Base-by-base conservation (phyloP, 2,329 filamentous ascomycete genomes). In the Phialophora expanda region DNA sequence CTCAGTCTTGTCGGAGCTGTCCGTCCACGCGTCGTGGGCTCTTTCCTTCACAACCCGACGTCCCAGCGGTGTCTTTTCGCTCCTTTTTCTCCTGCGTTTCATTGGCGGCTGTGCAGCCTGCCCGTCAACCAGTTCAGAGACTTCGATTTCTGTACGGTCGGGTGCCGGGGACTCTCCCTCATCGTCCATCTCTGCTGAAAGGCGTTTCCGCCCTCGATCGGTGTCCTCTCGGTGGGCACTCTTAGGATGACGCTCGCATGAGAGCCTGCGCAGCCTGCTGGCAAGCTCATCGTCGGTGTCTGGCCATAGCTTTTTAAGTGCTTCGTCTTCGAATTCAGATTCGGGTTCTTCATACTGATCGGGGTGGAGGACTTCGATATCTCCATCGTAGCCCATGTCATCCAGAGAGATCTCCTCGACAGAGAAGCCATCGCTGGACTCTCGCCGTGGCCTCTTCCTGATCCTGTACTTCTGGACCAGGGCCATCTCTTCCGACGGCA, bases 231-330 rank as follows among this genome's bases (percentile, higher is more conserved):
- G 56, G 4, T 44, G 44, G 8, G n/a, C 26, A 12, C 17, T 24
- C 12, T 28, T 7, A 17, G 30, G n/a, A 2, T 59, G 59, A 20
- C 62, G 54, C 50, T 64, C 64, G 50, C 65, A 70, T 11, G 63
- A 67, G 12, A 73, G 59, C 32, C 65, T 48, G 38, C 65, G 64
- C 54, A 73, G 65, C 34, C 62, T 62, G 14, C 66, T 61, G 22
- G 71, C 68, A 24, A 70, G 56, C 62, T 68, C 73, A 9, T 71
- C 62, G 22, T 72, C 62, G 2, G 70, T 66, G 26, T 68, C 65
- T 9, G 71, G 65, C 30, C 76, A 72, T 63, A 79, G 78, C 62
- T 76, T 74, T 62, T 79, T 74, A 30, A 76, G 76, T 68, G 74
- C 72, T n/a, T 66, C 62, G 34, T 70, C 62, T 64, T 68, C 64